Conservation (phyloP, 805 yeast species). For the Hanseniaspora occidentalis region DNA sequence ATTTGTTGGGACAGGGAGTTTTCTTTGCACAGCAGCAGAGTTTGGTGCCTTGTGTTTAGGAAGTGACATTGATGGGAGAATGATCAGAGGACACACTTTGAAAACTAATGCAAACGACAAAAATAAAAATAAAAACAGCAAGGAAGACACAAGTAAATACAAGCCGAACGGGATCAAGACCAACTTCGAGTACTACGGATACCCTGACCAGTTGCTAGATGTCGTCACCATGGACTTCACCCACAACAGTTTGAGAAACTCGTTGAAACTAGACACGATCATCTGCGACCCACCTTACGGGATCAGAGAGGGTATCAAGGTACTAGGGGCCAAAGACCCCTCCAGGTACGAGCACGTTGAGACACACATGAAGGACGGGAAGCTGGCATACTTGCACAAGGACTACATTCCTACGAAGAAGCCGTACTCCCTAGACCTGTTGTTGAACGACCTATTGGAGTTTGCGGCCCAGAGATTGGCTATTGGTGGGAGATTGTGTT, state of each 20-base stretch:
- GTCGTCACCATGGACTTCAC: conserved; percentile 90
- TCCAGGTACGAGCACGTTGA: conserved; percentile 64
- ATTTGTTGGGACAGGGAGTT: conserved; percentile 94
- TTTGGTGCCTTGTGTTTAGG: conserved; percentile 76
- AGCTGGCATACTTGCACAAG: conserved; percentile 57
- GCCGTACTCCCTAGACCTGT: conserved; percentile 66
- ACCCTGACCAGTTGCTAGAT: conserved; percentile 49
- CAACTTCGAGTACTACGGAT: conserved; percentile 68
- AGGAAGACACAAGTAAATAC: neutral
- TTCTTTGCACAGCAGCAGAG: conserved; percentile 65
- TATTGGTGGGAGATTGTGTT: conserved; percentile 67
- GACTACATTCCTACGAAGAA: conserved; percentile 91
- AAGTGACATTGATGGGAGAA: conserved; percentile 81
- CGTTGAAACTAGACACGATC: conserved; percentile 60
- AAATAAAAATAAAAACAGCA: conserved; percentile 6
- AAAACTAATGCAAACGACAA: conserved; percentile 25
- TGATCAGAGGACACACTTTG: conserved; percentile 42
- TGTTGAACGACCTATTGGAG: conserved; percentile 64
- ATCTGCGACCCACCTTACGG: conserved; percentile 98
- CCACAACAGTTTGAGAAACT: conserved; percentile 62
- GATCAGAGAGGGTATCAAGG: conserved; percentile 88
- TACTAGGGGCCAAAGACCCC: conserved; percentile 71
- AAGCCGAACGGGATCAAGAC: conserved; percentile 27
- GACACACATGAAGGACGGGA: conserved; percentile 61
- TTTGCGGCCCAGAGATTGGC: conserved; percentile 67